These are phyloP conservation scores for Fusarium sp. DNA, from an alignment of 2,329 filamentous ascomycete species.

Conservation along the genomic window DNA sequence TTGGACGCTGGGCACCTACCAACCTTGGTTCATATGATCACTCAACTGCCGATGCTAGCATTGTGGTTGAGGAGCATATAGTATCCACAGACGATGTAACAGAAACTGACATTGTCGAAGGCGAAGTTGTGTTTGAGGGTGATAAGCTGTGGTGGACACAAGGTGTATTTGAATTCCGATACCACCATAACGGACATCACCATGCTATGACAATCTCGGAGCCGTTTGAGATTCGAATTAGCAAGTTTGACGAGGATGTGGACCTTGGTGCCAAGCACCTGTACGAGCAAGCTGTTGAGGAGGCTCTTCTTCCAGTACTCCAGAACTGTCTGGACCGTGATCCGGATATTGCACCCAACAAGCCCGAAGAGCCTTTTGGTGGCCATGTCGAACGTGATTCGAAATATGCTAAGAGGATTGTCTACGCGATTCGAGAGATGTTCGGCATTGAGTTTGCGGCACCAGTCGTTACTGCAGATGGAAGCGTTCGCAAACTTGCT, in stretches of 20 bases:
- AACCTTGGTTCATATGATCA: slow-evolving; percentile 82
- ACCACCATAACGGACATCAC: slow-evolving; percentile 93
- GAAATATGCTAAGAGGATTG: slow-evolving; percentile 89
- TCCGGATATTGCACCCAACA: slow-evolving; percentile 87
- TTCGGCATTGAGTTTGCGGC: slow-evolving; percentile 96
- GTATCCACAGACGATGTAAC: slow-evolving; percentile 64
- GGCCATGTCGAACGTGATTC: slow-evolving; percentile 85
- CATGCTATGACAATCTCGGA: slow-evolving; percentile 94
- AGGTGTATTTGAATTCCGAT: slow-evolving; percentile 95
- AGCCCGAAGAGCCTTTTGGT: slow-evolving; percentile 85
- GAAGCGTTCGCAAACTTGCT: slow-evolving; percentile 88
- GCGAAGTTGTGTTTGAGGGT: slow-evolving; percentile 88
- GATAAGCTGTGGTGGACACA: slow-evolving; percentile 98
- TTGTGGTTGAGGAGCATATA: slow-evolving; percentile 76
- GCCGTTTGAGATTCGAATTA: slow-evolving; percentile 90
- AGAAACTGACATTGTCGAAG: slow-evolving; percentile 73
- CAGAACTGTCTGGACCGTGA: slow-evolving; percentile 94
- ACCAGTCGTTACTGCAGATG: slow-evolving; percentile 91
- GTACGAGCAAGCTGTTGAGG: slow-evolving; percentile 78
- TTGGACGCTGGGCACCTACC: slow-evolving; percentile 90
- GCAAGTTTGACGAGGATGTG: slow-evolving; percentile 80
- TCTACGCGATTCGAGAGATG: slow-evolving; percentile 96
- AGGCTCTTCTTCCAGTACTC: slow-evolving; percentile 82
- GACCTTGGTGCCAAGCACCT: slow-evolving; percentile 69
- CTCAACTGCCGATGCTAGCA: slow-evolving; percentile 79